These are phyloP conservation scores for Pseudopyrenochaeta lycopersici DNA, from an alignment of 2,329 filamentous ascomycete genomes.

Conservation along the genomic window DNA sequence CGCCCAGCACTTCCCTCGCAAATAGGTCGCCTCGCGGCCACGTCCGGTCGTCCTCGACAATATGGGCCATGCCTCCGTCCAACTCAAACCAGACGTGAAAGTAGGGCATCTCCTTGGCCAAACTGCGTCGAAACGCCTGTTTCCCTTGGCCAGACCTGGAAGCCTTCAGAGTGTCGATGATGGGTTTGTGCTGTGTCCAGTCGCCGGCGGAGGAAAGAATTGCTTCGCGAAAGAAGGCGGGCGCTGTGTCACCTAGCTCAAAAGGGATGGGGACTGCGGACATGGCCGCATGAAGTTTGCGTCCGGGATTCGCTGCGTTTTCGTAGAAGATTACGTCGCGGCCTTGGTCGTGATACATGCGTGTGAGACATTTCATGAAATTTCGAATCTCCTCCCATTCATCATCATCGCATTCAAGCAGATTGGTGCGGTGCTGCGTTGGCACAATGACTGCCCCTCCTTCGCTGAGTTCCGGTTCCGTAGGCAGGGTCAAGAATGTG, in stretches of 20 bases:
- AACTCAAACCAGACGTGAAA: constrained; percentile 96
- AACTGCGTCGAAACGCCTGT: constrained; percentile 78
- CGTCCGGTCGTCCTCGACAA: constrained; percentile 83
- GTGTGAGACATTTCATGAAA: constrained; percentile 96
- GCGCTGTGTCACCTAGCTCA: constrained; percentile 87
- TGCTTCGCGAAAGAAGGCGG: constrained; percentile 94
- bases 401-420: constrained; percentile 98
- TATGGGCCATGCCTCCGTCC: constrained; percentile 89
- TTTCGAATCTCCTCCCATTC: constrained; percentile 99
- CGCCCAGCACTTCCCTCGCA: constrained; percentile 88
- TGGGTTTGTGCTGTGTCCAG: constrained; percentile 93
- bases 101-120: constrained; percentile 97
- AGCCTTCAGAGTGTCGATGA: constrained; percentile 83
- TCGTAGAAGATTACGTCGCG: constrained; percentile 97
- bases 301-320: constrained; percentile 83
- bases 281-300: constrained; percentile 85
- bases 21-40: constrained; percentile 96
- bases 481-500: constrained; percentile 86
- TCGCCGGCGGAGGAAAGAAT: constrained; percentile 89
- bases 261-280: constrained; percentile 88
- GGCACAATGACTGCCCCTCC: constrained; percentile 90
- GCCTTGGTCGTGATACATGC: constrained; percentile 93
- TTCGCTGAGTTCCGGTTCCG: constrained; percentile 84
- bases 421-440: constrained; percentile 83
- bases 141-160: constrained; percentile 76